Evolutionary conservation across 352 stramenopile genomes (phyloP), one percentile per base, ranked within the genome.

Genomic region (Globisporangium takayamanum): DNA sequence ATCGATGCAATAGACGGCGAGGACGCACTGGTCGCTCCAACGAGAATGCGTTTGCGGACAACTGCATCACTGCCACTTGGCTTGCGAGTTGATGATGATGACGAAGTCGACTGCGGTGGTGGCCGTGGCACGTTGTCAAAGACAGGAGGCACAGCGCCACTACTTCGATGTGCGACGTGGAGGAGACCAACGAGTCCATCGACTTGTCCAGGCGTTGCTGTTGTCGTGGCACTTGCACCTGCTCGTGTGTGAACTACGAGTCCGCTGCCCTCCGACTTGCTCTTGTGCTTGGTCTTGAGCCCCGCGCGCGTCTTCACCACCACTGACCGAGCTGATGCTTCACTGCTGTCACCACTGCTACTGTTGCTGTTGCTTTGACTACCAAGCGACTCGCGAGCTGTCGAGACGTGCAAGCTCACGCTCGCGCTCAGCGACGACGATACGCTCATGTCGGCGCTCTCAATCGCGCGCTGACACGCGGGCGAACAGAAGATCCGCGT

Each of bases 401-500:
- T 56, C 18, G 36, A 46, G 8, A 55, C 37, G 50, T 76, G 63
- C 6, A 74, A 53, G 1, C 62, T 54, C 33, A 39, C 33, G 1
- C 5, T 39, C 8, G 69, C 63, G 25, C 73, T 79, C 4, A 77
- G 55, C 1, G 64, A 64, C 5, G 73, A 55, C 11, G 64, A 69
- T 37, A 83, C 66, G n/a, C 71, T 70, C 26, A 83, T 76, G 54
- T 78, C 74, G 44, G 55, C 53, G 22, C 60, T 59, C 36, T 83
- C 69, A 41, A 80, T 73, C 11, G 53, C 68, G 25, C 69, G 49
- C 60, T 69, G 67, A 33, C 74, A 83, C 20, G 62, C 47, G 52
- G 66, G 68, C 1, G 74, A 83, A 33, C 74, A 83, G 20, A 73
- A 82, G 0, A 57, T 67, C 42, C 70, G 63, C 41, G 66, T 66